These are phyloP conservation scores for Xylaria multiplex DNA, from an alignment of 2,329 filamentous ascomycete genomes.

Conservation along the genomic window DNA sequence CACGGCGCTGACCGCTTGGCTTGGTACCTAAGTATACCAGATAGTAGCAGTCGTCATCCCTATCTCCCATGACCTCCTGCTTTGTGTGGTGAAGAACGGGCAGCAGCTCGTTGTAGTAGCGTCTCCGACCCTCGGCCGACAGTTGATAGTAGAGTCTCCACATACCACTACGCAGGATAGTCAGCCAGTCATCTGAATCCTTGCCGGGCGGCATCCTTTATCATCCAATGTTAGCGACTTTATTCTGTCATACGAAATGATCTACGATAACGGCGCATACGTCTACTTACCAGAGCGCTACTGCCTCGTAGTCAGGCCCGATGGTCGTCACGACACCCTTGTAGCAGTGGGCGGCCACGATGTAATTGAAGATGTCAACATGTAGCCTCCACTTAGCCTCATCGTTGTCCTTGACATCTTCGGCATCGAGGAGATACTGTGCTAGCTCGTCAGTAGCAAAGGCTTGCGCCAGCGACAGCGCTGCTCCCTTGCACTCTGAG, in stretches of 20 bases:
- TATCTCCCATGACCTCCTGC: conserved; percentile 71
- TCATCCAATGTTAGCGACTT: conserved; percentile 19
- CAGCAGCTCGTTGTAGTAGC: conserved; percentile 81
- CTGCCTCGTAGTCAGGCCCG: conserved; percentile 78
- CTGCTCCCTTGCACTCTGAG: conserved; percentile 76
- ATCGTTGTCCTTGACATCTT: conserved; percentile 71
- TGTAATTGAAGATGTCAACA: conserved; percentile 79
- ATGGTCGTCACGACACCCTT: conserved; percentile 79
- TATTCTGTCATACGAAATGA: conserved; percentile 2
- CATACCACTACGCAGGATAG: conserved; percentile 77
- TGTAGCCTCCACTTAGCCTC: conserved; percentile 81
- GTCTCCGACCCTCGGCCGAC: conserved; percentile 73
- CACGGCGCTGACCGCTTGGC: conserved; percentile 74
- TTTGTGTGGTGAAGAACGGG: conserved; percentile 80
- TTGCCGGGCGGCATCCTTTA: conserved; percentile 78
- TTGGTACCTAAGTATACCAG: conserved; percentile 85
- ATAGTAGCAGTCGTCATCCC: conserved; percentile 78
- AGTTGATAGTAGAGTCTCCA: conserved; percentile 82
- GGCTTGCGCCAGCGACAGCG: conserved; percentile 76
- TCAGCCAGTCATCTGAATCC: conserved; percentile 78
- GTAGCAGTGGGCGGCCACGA: conserved; percentile 78
- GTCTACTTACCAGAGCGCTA: conserved; percentile 77
- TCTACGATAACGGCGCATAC: neutral
- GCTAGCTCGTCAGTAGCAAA: conserved; percentile 80
- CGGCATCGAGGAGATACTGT: conserved; percentile 77